Base-by-base conservation (phyloP, 2,329 filamentous ascomycete genomes). In the Endoconidiophora polonica region DNA sequence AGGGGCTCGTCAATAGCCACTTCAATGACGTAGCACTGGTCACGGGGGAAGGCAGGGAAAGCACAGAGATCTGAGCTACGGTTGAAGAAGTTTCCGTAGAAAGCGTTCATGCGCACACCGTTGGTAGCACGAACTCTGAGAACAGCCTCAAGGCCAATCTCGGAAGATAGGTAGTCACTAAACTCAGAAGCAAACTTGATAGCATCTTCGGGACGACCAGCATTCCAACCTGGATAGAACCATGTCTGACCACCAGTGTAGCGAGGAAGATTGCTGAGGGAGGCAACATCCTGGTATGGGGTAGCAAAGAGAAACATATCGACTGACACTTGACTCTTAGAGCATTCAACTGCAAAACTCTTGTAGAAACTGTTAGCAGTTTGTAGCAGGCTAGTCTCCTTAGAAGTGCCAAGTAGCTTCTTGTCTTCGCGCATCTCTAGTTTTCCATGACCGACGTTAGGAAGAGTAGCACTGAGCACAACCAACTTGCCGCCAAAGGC, bases 11-110 rank as follows among this genome's bases (percentile, higher is more conserved):
- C 91, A 57, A 98, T 96, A 12, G 91, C 88, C 50, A 98, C 93
- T 65, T 98, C 91, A 18, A 98, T 90, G 41, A 96, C 91, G 62
- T 96, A 96, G 55, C 85, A 87, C 65, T 98, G 91, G 60, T 98
- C 91, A 61, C 91, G 82, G 29, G 91, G 91, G 71, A 98, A 96
- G 0, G 91, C 88, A 1, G 91, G 91, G 73, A 98, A 98, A 10
- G 91, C 91, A 63, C 91, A 96, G 29, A 98, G 77, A 67, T 98
- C 91, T 14, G 88, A 95, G 62, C 86, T 94, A 58, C 91, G 78
- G 70, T 96, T 98, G 74, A 98, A 98, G 68, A 98, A 98, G 69
- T 98, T 98, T 57, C 91, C 91, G 65, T 96, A 98, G 68, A 98
- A 98, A 2, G 90, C 88, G 68, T 81, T 94, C 84, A 96, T 96